Conservation (phyloP, 495 filamentous ascomycete genomes). For the Hyaloscypha bicolor region DNA sequence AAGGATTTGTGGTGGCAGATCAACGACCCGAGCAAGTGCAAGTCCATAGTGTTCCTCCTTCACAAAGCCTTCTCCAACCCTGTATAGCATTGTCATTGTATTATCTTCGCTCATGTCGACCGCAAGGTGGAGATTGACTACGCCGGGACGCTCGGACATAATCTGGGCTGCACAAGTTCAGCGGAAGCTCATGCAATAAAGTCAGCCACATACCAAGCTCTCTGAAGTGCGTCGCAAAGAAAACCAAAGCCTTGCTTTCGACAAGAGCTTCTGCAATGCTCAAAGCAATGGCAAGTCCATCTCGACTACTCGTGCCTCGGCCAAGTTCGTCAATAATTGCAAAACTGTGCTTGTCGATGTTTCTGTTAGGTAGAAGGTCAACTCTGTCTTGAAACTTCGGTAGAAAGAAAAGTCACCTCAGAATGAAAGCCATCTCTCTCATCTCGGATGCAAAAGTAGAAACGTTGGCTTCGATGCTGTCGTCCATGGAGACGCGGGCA, state of each 20-base stretch:
- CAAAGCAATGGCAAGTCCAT: conserved; percentile 88
- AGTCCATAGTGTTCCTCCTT: conserved; percentile 78
- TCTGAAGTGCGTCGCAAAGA: conserved; percentile 92
- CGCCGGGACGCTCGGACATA: conserved; percentile 69
- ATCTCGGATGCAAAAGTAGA: conserved; percentile 95
- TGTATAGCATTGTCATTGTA: conserved; percentile 84
- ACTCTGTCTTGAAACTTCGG: neutral
- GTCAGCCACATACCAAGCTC: conserved; percentile 57
- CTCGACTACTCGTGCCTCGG: conserved; percentile 84
- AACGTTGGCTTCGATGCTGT: conserved; percentile 87
- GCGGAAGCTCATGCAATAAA: neutral
- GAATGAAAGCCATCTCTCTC: conserved; percentile 91
- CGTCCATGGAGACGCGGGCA: conserved; percentile 81
- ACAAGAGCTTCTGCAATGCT: conserved; percentile 86
- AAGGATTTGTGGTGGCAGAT: conserved; percentile 69
- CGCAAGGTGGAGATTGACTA: conserved; percentile 79
- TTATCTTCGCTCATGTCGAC: conserved; percentile 62
- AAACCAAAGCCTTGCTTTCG: conserved; percentile 72
- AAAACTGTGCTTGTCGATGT: conserved; percentile 73
- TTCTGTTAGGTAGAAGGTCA: conserved; percentile 47
- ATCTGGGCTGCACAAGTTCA: conserved; percentile 57
- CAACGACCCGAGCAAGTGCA: conserved; percentile 72
- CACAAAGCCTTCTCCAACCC: conserved; percentile 68
- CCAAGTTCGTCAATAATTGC: conserved; percentile 93
- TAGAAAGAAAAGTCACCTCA: conserved; percentile 47